Base-by-base conservation (phyloP, 2,329 filamentous ascomycete genomes). In the Thermoascus crustaceus region DNA sequence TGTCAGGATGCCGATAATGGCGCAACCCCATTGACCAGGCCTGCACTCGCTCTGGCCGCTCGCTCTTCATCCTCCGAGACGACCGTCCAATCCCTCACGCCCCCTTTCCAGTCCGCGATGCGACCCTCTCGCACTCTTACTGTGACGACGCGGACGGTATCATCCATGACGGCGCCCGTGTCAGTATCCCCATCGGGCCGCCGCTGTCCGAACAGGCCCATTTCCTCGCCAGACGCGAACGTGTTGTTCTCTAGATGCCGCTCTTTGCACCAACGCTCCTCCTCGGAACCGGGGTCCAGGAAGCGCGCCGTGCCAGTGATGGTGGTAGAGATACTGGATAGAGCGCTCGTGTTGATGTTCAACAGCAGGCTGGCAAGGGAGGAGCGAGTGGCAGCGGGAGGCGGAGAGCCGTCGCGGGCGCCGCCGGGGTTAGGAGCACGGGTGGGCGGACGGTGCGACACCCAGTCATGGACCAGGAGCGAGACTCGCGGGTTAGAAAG, bases 391-490 rank as follows among this genome's bases (percentile, higher is more conserved):
- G 63, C 66, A 33, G 76, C 76, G 32, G 73, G 80, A 11, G 68
- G 73, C 17, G 76, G 80, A 24, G 78, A 82, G 42, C 76, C 79
- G 33, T 68, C 73, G 41, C 68, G 72, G 39, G 57, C 67, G 49
- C 68, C 73, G 5, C 69, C 77, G 30, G 71, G 68, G 32, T 59
- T 58, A 2, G 63, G 57, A 36, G 70, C 66, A 34, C 82, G 76
- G 5, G 83, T 87, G 0, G 86, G 85, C 1, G 89, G 88, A 2
- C 91, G 80, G 60, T 94, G 86, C 1, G 86, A 94, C 39, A 94
- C 83, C 91, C 88, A 98, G 66, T 96, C 91, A 65, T 98, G 91
- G 5, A 96, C 91, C n/a, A 96, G 76, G 8, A 96, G 72, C 3
- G 85, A 93, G 43, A 98, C 87, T 45, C 82, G 82, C 1, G 87